Conservation (phyloP, 768 basidiomycete species). For the Xerocomus spinulosus region DNA sequence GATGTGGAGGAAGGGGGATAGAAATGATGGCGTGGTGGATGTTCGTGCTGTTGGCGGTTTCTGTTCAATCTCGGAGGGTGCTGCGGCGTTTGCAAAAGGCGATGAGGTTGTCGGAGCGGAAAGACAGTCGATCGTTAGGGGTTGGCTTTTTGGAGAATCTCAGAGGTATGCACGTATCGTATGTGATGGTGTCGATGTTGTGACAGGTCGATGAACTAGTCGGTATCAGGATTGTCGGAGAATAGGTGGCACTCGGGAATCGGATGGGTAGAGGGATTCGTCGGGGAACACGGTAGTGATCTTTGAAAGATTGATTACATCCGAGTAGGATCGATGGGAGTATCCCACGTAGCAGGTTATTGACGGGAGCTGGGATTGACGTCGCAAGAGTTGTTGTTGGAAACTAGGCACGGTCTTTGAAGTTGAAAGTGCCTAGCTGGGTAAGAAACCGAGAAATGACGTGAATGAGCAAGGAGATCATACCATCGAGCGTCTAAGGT, state of each 20-base stretch:
- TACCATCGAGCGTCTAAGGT: not conserved
- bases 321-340: not conserved
- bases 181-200: not conserved
- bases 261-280: not conserved
- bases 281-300: not conserved
- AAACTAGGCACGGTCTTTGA: not conserved
- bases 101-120: not conserved
- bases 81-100: not conserved
- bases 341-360: not conserved
- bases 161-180: constrained; percentile 2
- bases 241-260: not conserved
- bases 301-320: not conserved
- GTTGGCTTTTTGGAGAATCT: not conserved
- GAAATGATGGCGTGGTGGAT: not conserved
- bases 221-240: not conserved
- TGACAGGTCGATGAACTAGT: not conserved
- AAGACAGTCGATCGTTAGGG: constrained; percentile 1
- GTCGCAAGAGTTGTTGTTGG: not conserved
- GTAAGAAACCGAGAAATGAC: not conserved
- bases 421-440: not conserved
- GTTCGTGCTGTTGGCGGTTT: not conserved
- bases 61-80: not conserved
- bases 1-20: not conserved
- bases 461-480: not conserved
- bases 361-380: not conserved